phyloP scores from a whole-genome alignment of 371 early-diverging fungal species.

The Mortierella sp. region DNA sequence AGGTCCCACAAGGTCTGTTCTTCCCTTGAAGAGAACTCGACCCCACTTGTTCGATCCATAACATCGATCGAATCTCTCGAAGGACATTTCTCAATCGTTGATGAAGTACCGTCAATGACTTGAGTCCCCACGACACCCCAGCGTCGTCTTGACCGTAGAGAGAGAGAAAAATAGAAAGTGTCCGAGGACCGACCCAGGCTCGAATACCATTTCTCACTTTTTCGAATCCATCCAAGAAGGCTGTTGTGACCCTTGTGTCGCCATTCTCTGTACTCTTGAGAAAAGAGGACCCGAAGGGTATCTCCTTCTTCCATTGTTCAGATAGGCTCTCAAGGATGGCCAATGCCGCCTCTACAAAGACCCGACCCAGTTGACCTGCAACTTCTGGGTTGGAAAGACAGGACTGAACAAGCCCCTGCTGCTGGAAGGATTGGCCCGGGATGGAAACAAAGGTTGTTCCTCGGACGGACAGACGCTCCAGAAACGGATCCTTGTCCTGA shows the following conservation, averaged over 20 bases:
- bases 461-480: constrained; percentile 14
- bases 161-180: constrained; percentile 6
- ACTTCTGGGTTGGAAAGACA: constrained; percentile 23
- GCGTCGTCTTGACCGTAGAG: constrained; percentile 49
- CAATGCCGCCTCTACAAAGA: constrained; percentile 11
- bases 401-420: background rate
- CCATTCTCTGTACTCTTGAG: too few relatives aligned
- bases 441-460: constrained; percentile 11
- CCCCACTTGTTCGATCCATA: too few relatives aligned
- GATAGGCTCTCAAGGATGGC: constrained; percentile 13
- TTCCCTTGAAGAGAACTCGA: too few relatives aligned
- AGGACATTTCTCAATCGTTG: background rate
- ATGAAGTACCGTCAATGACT: constrained; percentile 20
- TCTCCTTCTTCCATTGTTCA: too few relatives aligned
- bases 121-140: constrained; percentile 34
- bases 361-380: constrained; percentile 31
- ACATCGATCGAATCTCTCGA: too few relatives aligned
- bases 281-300: too few relatives aligned
- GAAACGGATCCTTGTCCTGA: constrained; percentile 3
- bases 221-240: too few relatives aligned
- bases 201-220: background rate
- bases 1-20: background rate
- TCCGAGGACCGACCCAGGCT: constrained; percentile 22
- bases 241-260: too few relatives aligned
- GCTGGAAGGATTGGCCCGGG: background rate